These are phyloP conservation scores for Arabis hirsuta DNA, from an alignment of 345 rosid genomes.

Conservation along the genomic window DNA sequence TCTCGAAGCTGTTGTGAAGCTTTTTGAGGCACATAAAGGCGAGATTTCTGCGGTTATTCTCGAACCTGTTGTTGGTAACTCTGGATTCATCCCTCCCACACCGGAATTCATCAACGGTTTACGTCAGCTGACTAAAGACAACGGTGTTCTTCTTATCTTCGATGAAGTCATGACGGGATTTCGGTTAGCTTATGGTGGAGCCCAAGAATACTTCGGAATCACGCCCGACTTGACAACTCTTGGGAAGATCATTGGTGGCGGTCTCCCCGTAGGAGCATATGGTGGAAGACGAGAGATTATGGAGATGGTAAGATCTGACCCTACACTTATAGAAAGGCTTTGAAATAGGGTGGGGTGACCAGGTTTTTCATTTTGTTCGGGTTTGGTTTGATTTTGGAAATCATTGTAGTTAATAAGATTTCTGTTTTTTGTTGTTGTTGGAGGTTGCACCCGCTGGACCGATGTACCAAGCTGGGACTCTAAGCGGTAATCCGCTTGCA, in stretches of 20 bases:
- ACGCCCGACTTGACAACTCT: constrained; percentile 85
- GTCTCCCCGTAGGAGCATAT: constrained; percentile 92
- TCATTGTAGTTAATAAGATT: not conserved
- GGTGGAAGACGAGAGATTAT: constrained; percentile 93
- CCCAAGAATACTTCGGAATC: constrained; percentile 83
- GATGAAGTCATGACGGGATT: constrained; percentile 98
- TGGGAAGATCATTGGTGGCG: constrained; percentile 94
- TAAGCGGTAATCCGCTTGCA: constrained; percentile 95
- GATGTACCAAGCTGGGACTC: constrained; percentile 97
- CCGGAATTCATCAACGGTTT: constrained; percentile 71
- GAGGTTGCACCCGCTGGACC: constrained; percentile 94
- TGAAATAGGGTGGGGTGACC: not conserved
- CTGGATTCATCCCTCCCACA: constrained; percentile 79
- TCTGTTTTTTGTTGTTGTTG: not conserved
- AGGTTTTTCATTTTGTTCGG: not conserved
- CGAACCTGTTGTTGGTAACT: constrained; percentile 92
- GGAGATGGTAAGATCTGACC: constrained; percentile 66
- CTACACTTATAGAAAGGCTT: not conserved
- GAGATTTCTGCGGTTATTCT: constrained; percentile 80
- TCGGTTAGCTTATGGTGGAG: constrained; percentile 91
- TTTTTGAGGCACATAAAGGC: constrained; percentile 68
- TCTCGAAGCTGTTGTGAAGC: constrained; percentile 59
- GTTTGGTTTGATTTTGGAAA: not conserved
- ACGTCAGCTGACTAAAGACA: constrained; percentile 60
- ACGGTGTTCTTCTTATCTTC: constrained; percentile 71